Evolutionary conservation across 805 yeast species (phyloP), one percentile per base, ranked within the genome.

Genomic region (Pachysolen tannophilus): DNA sequence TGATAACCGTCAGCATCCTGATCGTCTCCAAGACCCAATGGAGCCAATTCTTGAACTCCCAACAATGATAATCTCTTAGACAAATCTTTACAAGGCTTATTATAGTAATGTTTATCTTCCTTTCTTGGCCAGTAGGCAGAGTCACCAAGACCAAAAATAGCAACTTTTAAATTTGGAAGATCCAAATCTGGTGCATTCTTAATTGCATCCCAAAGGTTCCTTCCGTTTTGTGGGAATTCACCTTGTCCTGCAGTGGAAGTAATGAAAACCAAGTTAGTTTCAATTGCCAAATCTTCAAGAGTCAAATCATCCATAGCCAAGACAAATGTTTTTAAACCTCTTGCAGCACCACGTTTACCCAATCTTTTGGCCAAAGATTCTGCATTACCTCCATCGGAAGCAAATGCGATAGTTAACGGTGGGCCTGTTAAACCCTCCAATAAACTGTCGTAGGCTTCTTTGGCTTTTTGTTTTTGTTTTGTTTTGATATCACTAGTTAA

Each of bases 1-100:
- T 78, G 78, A 61, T 69, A 87, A 15, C 97, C 97, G 64, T 90
- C 97, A 16, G 95, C 94, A 55, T 85, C 97, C 63, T 90, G 97
- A 54, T 90, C 97, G 58, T 90, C 97, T 61, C 97, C 97, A 32
- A 84, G 66, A 14, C 95, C 97, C 30, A 87, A 60, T 3, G 82
- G 83, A 38, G 75, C 72, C 36, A 90, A 61, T 40, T 75, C 76
- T 41, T 69, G 75, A 41, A 82, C 96, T 28, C 94, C 92, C 40
- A 85, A 67, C 39, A 80, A 62, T 43, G 61, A 63, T 43, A 90
- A 61, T 43, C 80, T 77, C 43, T 72, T 72, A 53, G 60, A 65
- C 43, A 90, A 62, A 56, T 87, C 96, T 44, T 69, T 70, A 14
- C 81, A 74, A 11, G 97, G 97, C 56, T 87, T 88, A 67, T 90